A percentile compares a stretch with the other conserved stretches of the same genome.
phyloP scores from a whole-genome alignment of 2,329 filamentous ascomycete genomes.

The Calonectria fujianensis region DNA sequence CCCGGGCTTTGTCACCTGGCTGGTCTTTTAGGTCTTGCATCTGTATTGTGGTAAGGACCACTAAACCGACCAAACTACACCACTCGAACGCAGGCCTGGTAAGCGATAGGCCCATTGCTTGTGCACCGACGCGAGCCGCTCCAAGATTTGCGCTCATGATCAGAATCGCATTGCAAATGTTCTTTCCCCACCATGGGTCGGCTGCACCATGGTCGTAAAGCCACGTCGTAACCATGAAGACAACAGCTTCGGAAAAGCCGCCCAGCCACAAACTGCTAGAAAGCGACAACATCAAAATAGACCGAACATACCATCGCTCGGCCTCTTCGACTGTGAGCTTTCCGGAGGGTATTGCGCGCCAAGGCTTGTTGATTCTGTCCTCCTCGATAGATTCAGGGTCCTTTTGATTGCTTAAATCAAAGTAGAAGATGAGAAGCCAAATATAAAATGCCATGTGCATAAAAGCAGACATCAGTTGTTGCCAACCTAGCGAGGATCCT shows the following conservation, averaged over 20 bases:
- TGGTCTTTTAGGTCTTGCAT: neutral
- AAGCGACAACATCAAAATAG: neutral
- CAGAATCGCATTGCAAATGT: neutral
- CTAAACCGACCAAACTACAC: neutral
- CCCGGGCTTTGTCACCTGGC: neutral
- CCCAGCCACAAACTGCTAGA: neutral
- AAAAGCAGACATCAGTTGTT: neutral
- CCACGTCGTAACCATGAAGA: neutral
- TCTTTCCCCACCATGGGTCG: conserved; percentile 3
- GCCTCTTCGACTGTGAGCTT: neutral
- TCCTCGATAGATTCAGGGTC: neutral
- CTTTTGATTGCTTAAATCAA: neutral
- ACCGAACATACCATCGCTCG: neutral
- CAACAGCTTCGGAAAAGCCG: neutral
- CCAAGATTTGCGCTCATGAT: neutral
- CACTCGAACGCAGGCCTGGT: neutral
- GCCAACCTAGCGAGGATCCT: neutral
- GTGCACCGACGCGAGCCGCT: neutral
- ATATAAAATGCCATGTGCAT: neutral
- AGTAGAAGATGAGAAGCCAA: neutral
- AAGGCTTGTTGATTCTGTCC: neutral
- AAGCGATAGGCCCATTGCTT: neutral
- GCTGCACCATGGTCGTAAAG: neutral
- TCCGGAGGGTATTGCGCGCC: neutral
- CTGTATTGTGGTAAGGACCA: neutral